Conservation (phyloP, 192 early-diverging fungal genomes). For the Linnemannia hyalina region DNA sequence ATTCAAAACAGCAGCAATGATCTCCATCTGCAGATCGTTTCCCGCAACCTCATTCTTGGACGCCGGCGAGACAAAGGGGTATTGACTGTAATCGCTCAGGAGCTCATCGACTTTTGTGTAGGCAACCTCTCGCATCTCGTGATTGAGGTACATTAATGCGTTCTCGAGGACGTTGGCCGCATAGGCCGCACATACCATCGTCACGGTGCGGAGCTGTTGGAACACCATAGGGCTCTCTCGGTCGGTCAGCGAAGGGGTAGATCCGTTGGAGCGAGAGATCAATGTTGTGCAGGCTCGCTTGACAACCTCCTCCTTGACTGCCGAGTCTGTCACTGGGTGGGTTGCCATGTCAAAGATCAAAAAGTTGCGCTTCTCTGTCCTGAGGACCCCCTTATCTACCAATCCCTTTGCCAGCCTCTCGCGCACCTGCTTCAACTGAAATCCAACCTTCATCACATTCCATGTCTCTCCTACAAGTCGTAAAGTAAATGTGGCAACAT, state of each 20-base stretch:
- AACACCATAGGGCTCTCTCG: slow-evolving; percentile 68
- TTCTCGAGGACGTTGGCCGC: slow-evolving; percentile 99
- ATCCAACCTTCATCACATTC: slow-evolving; percentile 97
- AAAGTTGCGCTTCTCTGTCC: slow-evolving; percentile 97
- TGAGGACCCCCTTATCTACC: slow-evolving; percentile 97
- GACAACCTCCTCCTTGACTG: slow-evolving; percentile 91
- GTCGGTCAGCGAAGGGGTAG: slow-evolving; percentile 63
- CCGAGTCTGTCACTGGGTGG: slow-evolving; percentile 91
- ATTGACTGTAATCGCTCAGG: slow-evolving; percentile 86
- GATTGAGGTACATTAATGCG: slow-evolving; percentile 85
- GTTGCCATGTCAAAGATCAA: slow-evolving; percentile 98
- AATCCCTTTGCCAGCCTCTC: slow-evolving; percentile 96
- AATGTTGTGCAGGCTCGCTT: slow-evolving; percentile 85
- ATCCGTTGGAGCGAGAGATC: slow-evolving; percentile 74
- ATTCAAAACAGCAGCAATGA: slow-evolving; percentile 83
- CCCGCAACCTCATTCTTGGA: slow-evolving; percentile 66
- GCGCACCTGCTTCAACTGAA: slow-evolving; percentile 97
- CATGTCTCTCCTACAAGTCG: slow-evolving; percentile 90
- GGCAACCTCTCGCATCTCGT: slow-evolving; percentile 89
- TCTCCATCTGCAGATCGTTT: slow-evolving; percentile 75
- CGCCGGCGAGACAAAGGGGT: slow-evolving; percentile 74
- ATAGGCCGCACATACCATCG: slow-evolving; percentile 95
- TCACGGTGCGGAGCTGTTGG: slow-evolving; percentile 79
- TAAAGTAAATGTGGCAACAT: neutral
- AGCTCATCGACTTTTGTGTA: slow-evolving; percentile 92